Base-by-base conservation (phyloP, 352 stramenopile species). In the Pythium phragmitis region DNA sequence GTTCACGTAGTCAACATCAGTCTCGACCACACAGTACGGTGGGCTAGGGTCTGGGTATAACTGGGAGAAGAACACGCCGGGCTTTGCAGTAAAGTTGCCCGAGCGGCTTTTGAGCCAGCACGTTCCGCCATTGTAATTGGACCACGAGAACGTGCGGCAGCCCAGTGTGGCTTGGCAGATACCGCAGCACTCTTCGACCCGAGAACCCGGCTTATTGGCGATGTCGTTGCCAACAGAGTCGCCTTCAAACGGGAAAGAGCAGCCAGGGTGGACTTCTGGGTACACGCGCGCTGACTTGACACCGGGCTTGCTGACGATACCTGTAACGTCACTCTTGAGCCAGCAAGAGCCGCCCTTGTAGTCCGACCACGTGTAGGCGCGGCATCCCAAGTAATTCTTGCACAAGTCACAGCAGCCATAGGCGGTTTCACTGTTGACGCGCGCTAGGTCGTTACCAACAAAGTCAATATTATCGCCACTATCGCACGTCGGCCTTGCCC, bases 311-410 rank as follows among this genome's bases (percentile, higher is more conserved):
- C 23, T 26, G 6, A 54, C 41, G 9, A 21, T 42, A 21, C 53
- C 26, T 3, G 23, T 37, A 7, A 30, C 60, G 13, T 55, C 30
- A 54, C 60, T 67, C 67, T 74, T 74, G 58, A 68, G 47, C 61
- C 61, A 68, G 53, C 80, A 89, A 5, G 76, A 87, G 26, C 80
- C 80, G 8, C 74, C 70, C 26, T 68, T 76, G 54, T 80, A 70
- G 61, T 80, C 70, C 11, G 60, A 79, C 80, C 80, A 89, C 13
- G 79, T 79, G 58, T 81, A 90, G 2, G 67, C 73, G 26, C 75
- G 76, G 54, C 81, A 90, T 5, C 75, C 70, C 57, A 26, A 9
- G 26, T 72, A 3, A 46, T 57, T 30, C 4, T 60, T 33, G 55
- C 81, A 90, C 17, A 76, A 49, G 46, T 54, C 51, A 36, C 74